A percentile compares a stretch with the other conserved stretches of the same genome.
Evolutionary conservation across 2,329 filamentous ascomycete species (phyloP).

Genomic region (Microdochium trichocladiopsis): DNA sequence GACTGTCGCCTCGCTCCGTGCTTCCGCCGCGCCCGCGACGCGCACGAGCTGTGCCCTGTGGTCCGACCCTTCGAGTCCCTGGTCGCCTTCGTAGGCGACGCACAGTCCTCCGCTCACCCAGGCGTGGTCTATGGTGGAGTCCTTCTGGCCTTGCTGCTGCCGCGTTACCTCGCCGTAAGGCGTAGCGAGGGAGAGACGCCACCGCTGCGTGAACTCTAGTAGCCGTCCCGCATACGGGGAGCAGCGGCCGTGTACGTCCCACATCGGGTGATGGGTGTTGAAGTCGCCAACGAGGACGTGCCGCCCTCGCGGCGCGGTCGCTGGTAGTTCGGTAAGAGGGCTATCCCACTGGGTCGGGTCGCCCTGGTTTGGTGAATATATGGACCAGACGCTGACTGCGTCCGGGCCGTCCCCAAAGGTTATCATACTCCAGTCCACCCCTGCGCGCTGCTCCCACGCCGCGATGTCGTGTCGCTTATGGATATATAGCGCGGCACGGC

Average conservation of each 20-base stretch:
- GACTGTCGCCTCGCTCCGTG: not conserved
- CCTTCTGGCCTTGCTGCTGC: not conserved
- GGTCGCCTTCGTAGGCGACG: not conserved
- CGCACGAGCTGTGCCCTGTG: not conserved
- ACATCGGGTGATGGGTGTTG: not conserved
- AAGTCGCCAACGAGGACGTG: not conserved
- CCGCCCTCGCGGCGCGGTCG: not conserved
- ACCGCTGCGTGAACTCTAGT: not conserved
- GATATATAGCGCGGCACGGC: not conserved
- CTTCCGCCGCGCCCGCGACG: not conserved
- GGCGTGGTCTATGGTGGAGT: not conserved
- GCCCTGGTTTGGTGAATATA: not conserved
- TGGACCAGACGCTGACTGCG: not conserved
- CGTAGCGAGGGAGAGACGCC: not conserved
- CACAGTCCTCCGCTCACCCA: not conserved
- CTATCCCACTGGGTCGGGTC: not conserved
- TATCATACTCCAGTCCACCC: not conserved
- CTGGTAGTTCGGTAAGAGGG: not conserved
- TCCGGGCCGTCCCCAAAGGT: not conserved
- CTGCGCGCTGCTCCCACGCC: not conserved
- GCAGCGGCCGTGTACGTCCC: not conserved
- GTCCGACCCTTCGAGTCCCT: not conserved
- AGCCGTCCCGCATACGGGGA: not conserved
- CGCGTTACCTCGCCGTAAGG: not conserved
- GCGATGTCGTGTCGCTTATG: not conserved